Evolutionary conservation across 257 asterid genomes (phyloP), one percentile per base, ranked within the genome.

Genomic region (Nicotiana tomentosiformis): DNA sequence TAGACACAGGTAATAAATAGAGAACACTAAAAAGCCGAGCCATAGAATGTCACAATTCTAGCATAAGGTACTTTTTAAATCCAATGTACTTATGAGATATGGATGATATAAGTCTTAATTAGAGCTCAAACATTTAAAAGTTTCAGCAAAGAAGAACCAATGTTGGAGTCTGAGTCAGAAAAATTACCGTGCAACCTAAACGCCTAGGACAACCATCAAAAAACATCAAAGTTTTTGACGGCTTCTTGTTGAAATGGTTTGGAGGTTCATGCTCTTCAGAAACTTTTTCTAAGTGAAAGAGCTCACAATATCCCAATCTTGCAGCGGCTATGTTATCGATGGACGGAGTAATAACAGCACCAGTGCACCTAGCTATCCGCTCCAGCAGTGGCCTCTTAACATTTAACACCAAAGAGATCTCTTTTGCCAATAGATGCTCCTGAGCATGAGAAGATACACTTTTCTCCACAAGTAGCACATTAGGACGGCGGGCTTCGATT

Each of bases 121-220:
- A 51, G 65, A 76, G 46, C 65, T 51, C 80, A 51, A 76, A 76
- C 43, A 76, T 51, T 29, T 14, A 49, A 51, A 4, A 76, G 29
- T 4, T 72, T 51, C 57, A 51, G 64, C 10, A 29, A 51, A 76
- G 46, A 51, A 76, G 29, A 49, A 15, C 2, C 8, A 76, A 14
- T 2, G 8, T 15, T 76, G 46, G 60, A 51, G 60, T 29, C 6
- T 53, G 77, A 53, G 12, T 43, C 46, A 70, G 84, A 66, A 64
- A 53, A 32, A 77, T 6, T 93, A 96, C 99, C 96, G 99, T 94
- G 97, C 99, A 94, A 82, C 98, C 98, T 84, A 96, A 85, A 81
- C 98, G 97, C 86, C 95, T 88, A 3, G 97, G 95, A 88, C 99
- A 96, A 49, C 99, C 99, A 88, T 94, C 98, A 61, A 96, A 91